Evolutionary conservation across 192 early-diverging fungal species (phyloP), one percentile per base, ranked within the genome.

Genomic region (Backusella macrospora): DNA sequence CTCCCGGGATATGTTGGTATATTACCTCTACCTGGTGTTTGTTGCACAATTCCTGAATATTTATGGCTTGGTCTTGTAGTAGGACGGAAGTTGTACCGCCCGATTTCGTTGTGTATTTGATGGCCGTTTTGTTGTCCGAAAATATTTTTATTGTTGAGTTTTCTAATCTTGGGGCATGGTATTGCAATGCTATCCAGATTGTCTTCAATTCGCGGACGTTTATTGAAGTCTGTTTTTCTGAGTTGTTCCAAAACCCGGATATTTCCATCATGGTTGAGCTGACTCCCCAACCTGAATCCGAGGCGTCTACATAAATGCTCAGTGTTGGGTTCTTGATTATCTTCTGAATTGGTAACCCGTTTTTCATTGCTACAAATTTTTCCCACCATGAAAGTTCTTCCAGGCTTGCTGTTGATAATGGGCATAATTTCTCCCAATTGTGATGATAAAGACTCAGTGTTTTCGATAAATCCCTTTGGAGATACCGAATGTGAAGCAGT

Each of bases 21-120:
- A 38, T 12, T 7, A 59, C 21, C 15, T 37, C 1, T 10, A 74
- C 29, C 1, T 74, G 0, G 23, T 68, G 16, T 6, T n/a, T 4
- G 37, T 68, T 74, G 48, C 48, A 40, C 5, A 62, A 7, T 10
- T 68, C 66, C 62, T 74, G 65, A 1, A 68, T 68, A 13, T 68
- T 6, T 0, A 74, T 13, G 1, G 73, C 73, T 16, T 68, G 42
- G 3, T 67, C 40, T 42, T 68, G 73, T 5, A 68, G 46, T 7
- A 49, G 0, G 1, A 55, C 5, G 18, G 73, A 74, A 5, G 65
- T 49, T 44, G 73, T 68, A 2, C 65, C 66, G 7, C 73, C 65
- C 6, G 73, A 26, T 16, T 74, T 52, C 2, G 21, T 68, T 10
- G 26, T 39, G 38, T 74, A 74, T 62, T 74, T 74, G 5, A 74